Percentiles rank a stretch among this genome's conserved stretches.
Evolutionary conservation across 2,329 filamentous ascomycete species (phyloP).

Genomic region (Aureobasidium sp.): DNA sequence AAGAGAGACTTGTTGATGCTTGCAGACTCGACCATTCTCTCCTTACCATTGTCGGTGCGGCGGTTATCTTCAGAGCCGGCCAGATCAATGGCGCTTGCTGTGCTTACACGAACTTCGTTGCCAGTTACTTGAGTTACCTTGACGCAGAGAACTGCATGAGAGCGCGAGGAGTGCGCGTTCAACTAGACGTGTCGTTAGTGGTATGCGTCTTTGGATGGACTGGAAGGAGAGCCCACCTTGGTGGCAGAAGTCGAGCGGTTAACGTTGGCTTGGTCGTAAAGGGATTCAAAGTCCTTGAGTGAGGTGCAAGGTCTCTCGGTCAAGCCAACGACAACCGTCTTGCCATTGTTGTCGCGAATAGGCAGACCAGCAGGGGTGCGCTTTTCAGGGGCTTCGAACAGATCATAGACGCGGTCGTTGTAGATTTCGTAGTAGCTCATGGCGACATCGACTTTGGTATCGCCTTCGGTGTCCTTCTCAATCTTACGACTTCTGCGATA

Average conservation of each 20-base stretch:
- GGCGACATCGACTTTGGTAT: constrained; percentile 62
- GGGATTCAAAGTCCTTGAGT: constrained; percentile 78
- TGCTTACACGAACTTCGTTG: constrained; percentile 64
- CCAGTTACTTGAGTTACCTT: constrained; percentile 72
- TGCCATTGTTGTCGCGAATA: constrained; percentile 76
- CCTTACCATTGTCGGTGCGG: constrained; percentile 86
- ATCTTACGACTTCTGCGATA: constrained; percentile 82
- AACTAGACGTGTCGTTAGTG: constrained; percentile 38
- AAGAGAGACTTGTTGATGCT: constrained; percentile 98
- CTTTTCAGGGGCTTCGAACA: constrained; percentile 82
- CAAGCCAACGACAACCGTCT: constrained; percentile 78
- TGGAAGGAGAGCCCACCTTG: constrained; percentile 43
- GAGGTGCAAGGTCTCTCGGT: constrained; percentile 75
- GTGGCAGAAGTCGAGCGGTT: constrained; percentile 85
- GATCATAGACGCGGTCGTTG: constrained; percentile 88
- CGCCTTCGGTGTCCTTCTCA: constrained; percentile 64
- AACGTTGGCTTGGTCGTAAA: constrained; percentile 88
- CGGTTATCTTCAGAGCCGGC: constrained; percentile 95
- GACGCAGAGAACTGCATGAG: constrained; percentile 84
- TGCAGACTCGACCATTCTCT: constrained; percentile 86
- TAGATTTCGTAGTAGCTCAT: constrained; percentile 96
- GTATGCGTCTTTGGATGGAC: background rate
- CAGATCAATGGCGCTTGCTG: constrained; percentile 86
- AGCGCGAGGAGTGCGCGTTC: constrained; percentile 83
- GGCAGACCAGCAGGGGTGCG: constrained; percentile 72